Percentiles rank a stretch among this genome's conserved stretches.
Evolutionary conservation across 1,284 basidiomycete genomes (phyloP).

Genomic region (Inonotus obliquus): DNA sequence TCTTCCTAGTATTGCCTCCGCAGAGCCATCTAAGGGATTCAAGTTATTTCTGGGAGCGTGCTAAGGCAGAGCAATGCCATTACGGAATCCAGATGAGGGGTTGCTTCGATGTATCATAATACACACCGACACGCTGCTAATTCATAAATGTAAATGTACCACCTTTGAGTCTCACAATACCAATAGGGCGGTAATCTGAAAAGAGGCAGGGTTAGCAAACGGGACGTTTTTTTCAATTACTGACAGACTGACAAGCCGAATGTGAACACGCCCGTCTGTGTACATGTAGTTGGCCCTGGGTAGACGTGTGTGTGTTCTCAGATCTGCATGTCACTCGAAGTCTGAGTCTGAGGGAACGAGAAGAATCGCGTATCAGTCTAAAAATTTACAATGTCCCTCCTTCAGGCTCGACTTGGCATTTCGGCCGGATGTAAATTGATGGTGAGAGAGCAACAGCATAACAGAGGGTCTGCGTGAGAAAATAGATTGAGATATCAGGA

Average conservation of each 20-base stretch:
- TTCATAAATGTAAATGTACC: too few species aligned
- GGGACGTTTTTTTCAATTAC: background rate
- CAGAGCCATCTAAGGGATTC: background rate
- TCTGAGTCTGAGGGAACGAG: background rate
- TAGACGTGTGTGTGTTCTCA: background rate
- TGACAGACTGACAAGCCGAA: background rate
- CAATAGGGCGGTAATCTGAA: too few species aligned
- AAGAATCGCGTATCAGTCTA: background rate
- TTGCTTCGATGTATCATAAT: background rate
- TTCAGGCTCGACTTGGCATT: background rate
- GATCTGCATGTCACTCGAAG: background rate
- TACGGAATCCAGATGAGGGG: background rate
- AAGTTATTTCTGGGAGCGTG: background rate
- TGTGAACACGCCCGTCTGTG: background rate
- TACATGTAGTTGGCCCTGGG: background rate
- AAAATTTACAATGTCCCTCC: background rate
- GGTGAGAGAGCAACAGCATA: constrained; percentile 5
- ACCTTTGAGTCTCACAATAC: too few species aligned
- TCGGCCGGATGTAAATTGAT: background rate
- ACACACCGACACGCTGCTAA: too few species aligned
- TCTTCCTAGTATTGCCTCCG: background rate
- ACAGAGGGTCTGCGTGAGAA: background rate
- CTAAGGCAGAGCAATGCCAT: background rate
- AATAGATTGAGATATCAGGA: background rate
- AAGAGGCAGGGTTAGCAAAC: background rate